Evolutionary conservation across 441 rosid genomes (phyloP), one percentile per base, ranked within the genome.

Genomic region (Syzygium syzygioides): DNA sequence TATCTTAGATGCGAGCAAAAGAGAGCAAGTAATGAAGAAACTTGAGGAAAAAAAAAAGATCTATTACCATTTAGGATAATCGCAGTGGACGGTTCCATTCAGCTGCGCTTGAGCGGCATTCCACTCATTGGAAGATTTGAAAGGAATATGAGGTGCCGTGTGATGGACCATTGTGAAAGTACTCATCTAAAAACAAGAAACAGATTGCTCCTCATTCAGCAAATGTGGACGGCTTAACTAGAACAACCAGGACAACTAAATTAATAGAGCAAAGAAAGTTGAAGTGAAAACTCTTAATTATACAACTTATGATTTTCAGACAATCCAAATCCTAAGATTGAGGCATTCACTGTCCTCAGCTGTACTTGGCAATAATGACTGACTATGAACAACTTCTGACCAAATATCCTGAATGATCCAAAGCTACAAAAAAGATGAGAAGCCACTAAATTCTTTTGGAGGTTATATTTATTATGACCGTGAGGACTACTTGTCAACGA

Each of bases 151-250:
- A 30, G 99, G 98, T 86, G 99, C 98, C 1, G 99, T 96, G 91
- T 96, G 99, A 93, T 96, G 98, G 88, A 98, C 98, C 98, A 96
- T 96, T 37, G 99, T 98, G 94, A 96, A 98, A 80, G 98, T 98
- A 90, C 99, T 98, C 98, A 96, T 96, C 99, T 97, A 87, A 56
- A 91, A 87, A 87, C 15, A 54, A 57, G 57, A 90, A 86, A 86
- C 2, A 79, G 60, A 34, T 41, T 37, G 85, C 48, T 87, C 50
- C 37, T 56, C 52, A 71, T 1, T 71, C 52, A 71, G 50, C 50
- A 71, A 66, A 30, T 30, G n/a, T 0, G 5, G 50, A 71, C 1
- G 1, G 1, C 83, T 71, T 71, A 1, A 71, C 83, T 71, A 37
- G 83, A 71, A 20, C 52, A 71, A 13, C 80, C 80, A 71, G n/a